These are phyloP conservation scores for Monosporascus sp. DNA, from an alignment of 2,329 filamentous ascomycete species.

Conservation along the genomic window DNA sequence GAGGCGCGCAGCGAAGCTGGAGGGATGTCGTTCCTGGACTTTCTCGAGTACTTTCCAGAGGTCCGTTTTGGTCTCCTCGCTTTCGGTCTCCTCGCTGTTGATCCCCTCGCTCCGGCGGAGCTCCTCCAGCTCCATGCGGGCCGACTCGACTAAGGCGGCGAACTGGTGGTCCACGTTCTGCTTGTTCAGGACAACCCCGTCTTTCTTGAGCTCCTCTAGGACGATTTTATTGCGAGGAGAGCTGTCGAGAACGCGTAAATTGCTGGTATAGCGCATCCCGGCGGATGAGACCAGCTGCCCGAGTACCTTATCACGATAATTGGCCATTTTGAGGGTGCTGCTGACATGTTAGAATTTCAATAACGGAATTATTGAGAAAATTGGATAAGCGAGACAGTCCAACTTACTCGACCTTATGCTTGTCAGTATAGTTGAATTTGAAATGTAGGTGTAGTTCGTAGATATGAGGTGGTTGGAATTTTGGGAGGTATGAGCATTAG, in stretches of 20 bases:
- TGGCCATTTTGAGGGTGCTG: background rate
- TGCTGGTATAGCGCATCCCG: background rate
- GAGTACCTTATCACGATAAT: background rate
- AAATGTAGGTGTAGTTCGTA: no score
- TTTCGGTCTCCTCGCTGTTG: no score
- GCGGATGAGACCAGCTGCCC: background rate
- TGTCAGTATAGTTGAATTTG: no score
- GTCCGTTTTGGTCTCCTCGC: background rate
- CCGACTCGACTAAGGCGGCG: background rate
- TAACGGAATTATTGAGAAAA: no score
- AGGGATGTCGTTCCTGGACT: background rate
- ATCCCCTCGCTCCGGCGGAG: no score
- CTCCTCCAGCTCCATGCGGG: background rate
- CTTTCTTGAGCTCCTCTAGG: background rate
- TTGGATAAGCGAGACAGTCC: no score
- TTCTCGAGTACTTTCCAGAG: background rate
- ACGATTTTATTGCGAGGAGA: background rate
- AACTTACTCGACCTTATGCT: no score
- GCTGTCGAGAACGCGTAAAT: background rate
- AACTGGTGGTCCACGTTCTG: background rate
- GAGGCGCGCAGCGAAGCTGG: background rate
- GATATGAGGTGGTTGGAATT: no score
- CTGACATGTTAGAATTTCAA: no score
- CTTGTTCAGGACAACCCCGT: background rate
- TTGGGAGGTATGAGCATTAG: no score